These are phyloP conservation scores for Ilyonectria robusta DNA, from an alignment of 2,329 filamentous ascomycete species.

Conservation along the genomic window DNA sequence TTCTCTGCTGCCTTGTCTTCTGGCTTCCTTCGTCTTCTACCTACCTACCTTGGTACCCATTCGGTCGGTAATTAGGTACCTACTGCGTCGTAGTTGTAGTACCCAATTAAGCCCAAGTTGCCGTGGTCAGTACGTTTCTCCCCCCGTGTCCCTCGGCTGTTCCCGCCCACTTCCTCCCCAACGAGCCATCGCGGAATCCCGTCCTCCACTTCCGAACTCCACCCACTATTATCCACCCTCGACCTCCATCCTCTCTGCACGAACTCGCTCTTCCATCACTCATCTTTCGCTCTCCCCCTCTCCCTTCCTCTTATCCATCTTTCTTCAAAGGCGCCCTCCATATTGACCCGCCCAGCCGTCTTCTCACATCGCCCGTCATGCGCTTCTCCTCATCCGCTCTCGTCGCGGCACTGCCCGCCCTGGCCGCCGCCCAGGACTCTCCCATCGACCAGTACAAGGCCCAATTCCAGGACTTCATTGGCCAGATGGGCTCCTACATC, in stretches of 20 bases:
- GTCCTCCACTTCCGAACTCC: conserved; percentile 22
- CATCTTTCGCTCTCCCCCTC: conserved; percentile 26
- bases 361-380: conserved; percentile 57
- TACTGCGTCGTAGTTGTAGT: not conserved
- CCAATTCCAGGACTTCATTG: conserved; percentile 75
- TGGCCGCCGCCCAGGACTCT: conserved; percentile 67
- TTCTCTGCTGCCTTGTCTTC: conserved; percentile 17
- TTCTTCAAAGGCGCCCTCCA: conserved; percentile 22
- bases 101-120: not conserved
- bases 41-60: not conserved
- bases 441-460: conserved; percentile 71
- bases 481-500: conserved; percentile 69
- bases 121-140: conserved; percentile 13
- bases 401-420: conserved; percentile 68
- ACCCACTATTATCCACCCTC: conserved; percentile 17
- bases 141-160: conserved; percentile 16
- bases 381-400: conserved; percentile 68
- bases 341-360: conserved; percentile 19
- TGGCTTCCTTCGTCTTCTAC: conserved; percentile 33
- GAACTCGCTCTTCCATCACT: conserved; percentile 23
- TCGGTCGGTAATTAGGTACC: conserved; percentile 1
- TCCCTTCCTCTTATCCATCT: not conserved
- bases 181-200: conserved; percentile 17
- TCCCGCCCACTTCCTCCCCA: conserved; percentile 20
- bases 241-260: conserved; percentile 12